Base-by-base conservation (phyloP, 2,329 filamentous ascomycete species). In the Lachnellula suecica region DNA sequence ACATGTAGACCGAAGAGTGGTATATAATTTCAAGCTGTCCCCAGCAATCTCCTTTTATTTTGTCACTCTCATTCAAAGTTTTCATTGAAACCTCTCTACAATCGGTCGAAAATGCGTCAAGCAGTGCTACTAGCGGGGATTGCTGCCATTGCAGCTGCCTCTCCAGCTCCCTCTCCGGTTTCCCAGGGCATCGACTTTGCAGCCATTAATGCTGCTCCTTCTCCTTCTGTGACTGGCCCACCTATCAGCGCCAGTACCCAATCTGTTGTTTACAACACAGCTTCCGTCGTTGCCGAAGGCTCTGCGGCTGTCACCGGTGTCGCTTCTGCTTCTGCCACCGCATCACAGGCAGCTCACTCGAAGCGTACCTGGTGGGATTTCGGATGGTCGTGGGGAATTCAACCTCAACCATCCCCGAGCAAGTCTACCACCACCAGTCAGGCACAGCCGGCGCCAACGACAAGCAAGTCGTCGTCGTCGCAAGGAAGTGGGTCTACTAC, bases 371-470 rank as follows among this genome's bases (percentile, higher is more conserved):
- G n/a, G n/a, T n/a, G n/a, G n/a, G n/a, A n/a, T n/a, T n/a, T n/a
- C n/a, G n/a, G n/a, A n/a, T n/a, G n/a, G n/a, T n/a, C n/a, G n/a
- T n/a, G n/a, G n/a, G n/a, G n/a, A n/a, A n/a, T n/a, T 45, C 25
- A 17, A 17, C 52, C 37, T 47, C 45, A 40, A 51, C 54, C n/a
- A 55, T 56, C 15, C 62, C 61, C 27, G 47, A 59, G 6, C 47
- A 62, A 24, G 63, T 61, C 61, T 41, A 59, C 49, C 57, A 51
- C 47, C 20, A 61, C 59, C 43, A 64, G 62, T 23, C 63, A 8
- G 54, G 46, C 24, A 51, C 59, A n/a, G 49, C 62, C 20, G 69
- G 66, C 57, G 56, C 64, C 7, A 68, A 62, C 6, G 54, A 56
- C n/a, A n/a, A n/a, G n/a, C n/a, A n/a, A n/a, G n/a, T n/a, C n/a